Evolutionary conservation across 768 basidiomycete genomes (phyloP).

Genomic region (Epithele typhae): DNA sequence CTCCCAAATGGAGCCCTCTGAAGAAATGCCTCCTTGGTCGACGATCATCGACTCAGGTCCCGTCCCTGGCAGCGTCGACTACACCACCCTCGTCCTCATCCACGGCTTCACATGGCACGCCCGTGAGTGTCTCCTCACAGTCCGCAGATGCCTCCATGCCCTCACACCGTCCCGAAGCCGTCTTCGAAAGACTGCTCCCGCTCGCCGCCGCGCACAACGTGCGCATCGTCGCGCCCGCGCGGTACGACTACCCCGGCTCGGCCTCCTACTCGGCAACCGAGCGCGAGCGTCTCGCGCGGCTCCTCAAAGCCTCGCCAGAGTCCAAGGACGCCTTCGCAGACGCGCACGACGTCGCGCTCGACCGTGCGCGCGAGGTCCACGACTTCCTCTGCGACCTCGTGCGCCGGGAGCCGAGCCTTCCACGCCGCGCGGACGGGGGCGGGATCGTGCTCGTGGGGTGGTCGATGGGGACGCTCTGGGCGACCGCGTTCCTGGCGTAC

Average conservation of each 20-base stretch:
- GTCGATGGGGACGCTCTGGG: slow-evolving; percentile 29
- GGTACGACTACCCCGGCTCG: slow-evolving; percentile 27
- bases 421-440: not conserved
- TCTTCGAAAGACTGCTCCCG: slow-evolving; percentile 19
- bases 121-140: too few relatives aligned
- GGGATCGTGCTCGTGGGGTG: slow-evolving; percentile 29
- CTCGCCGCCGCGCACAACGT: slow-evolving; percentile 15
- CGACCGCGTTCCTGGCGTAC: not conserved
- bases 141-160: too few relatives aligned
- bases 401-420: slow-evolving; percentile 23
- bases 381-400: slow-evolving; percentile 33
- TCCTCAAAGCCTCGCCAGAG: too few relatives aligned
- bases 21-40: too few relatives aligned
- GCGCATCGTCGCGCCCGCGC: slow-evolving; percentile 22
- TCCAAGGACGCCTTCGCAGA: too few relatives aligned
- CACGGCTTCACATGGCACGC: too few relatives aligned
- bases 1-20: too few relatives aligned
- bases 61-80: too few relatives aligned
- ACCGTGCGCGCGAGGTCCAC: slow-evolving; percentile 31
- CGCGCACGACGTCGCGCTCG: slow-evolving; percentile 14
- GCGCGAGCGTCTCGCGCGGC: slow-evolving; percentile 9
- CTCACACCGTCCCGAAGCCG: slow-evolving; percentile 14
- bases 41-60: too few relatives aligned
- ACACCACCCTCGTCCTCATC: too few relatives aligned
- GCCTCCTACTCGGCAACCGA: slow-evolving; percentile 18